Percentiles rank a stretch among this genome's conserved stretches.
Evolutionary conservation across 306 rosid species (phyloP).

Genomic region (Pterocarpus macrocarpus): DNA sequence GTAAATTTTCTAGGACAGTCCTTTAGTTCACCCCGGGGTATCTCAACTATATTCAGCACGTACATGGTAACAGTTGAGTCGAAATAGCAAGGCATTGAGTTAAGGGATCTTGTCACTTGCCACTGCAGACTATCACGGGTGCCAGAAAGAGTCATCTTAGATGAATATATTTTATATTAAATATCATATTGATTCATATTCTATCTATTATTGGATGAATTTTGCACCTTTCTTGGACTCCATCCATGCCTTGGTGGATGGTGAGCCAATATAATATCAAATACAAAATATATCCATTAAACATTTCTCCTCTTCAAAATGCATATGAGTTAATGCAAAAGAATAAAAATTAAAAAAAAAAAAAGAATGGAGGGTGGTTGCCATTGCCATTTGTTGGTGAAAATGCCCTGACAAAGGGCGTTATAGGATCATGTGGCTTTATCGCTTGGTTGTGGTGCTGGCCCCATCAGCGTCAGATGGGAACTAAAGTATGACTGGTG

Average conservation of each 20-base stretch:
- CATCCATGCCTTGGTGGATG: too few species aligned
- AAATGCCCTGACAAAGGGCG: slow-evolving; percentile 47
- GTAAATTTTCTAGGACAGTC: not conserved
- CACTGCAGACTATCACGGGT: not conserved
- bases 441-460: not conserved
- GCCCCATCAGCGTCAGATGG: slow-evolving; percentile 55
- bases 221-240: too few species aligned
- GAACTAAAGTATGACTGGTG: slow-evolving; percentile 43
- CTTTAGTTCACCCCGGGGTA: not conserved
- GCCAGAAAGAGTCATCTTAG: too few species aligned
- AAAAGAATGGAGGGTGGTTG: not conserved
- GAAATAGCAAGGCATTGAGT: not conserved
- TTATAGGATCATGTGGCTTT: slow-evolving; percentile 22
- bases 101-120: not conserved
- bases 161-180: too few species aligned
- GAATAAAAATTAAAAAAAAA: not conserved
- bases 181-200: too few species aligned
- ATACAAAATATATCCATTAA: too few species aligned
- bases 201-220: too few species aligned
- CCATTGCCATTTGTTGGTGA: slow-evolving; percentile 20
- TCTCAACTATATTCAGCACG: not conserved
- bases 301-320: not conserved
- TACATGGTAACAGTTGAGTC: not conserved
- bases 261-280: too few species aligned
- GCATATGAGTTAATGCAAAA: not conserved